Percentiles rank a stretch among this genome's conserved stretches.
These are phyloP conservation scores for Herpotrichia juniperi DNA, from an alignment of 2,329 filamentous ascomycete genomes.

Conservation along the genomic window DNA sequence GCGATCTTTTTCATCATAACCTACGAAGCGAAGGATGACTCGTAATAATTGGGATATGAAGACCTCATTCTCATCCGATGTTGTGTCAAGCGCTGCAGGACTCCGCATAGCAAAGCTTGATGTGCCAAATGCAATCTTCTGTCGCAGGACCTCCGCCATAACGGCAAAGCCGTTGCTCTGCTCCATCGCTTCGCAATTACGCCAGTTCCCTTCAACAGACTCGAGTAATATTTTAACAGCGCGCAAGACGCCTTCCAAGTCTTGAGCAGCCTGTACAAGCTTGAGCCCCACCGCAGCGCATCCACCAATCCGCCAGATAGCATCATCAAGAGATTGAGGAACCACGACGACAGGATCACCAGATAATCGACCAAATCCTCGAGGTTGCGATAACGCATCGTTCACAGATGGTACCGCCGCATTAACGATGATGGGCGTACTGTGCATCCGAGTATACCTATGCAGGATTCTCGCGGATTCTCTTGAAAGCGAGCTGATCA, in stretches of 20 bases:
- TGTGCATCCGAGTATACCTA: constrained; percentile 72
- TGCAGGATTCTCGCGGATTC: constrained; percentile 71
- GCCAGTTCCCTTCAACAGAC: constrained; percentile 88
- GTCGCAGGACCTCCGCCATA: constrained; percentile 79
- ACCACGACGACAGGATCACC: constrained; percentile 82
- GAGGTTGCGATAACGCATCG: constrained; percentile 80
- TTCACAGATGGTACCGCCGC: constrained; percentile 86
- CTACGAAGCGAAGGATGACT: constrained; percentile 83
- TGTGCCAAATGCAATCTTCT: constrained; percentile 70
- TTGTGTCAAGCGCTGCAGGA: constrained; percentile 41
- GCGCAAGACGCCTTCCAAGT: constrained; percentile 72
- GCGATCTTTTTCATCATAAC: constrained; percentile 80
- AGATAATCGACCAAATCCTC: constrained; percentile 81
- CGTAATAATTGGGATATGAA: constrained; percentile 70
- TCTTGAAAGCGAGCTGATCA: constrained; percentile 78
- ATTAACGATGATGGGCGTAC: constrained; percentile 84
- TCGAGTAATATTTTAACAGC: constrained; percentile 85
- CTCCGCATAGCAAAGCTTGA: constrained; percentile 57
- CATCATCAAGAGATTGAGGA: constrained; percentile 87
- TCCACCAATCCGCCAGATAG: constrained; percentile 90
- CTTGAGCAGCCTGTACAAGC: constrained; percentile 77
- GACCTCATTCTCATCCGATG: constrained; percentile 53
- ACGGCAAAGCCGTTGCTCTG: constrained; percentile 93
- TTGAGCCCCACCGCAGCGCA: constrained; percentile 86
- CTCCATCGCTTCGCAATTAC: constrained; percentile 98